phyloP scores from a whole-genome alignment of 2,329 filamentous ascomycete species.

The Dothideomycetidae sp. region DNA sequence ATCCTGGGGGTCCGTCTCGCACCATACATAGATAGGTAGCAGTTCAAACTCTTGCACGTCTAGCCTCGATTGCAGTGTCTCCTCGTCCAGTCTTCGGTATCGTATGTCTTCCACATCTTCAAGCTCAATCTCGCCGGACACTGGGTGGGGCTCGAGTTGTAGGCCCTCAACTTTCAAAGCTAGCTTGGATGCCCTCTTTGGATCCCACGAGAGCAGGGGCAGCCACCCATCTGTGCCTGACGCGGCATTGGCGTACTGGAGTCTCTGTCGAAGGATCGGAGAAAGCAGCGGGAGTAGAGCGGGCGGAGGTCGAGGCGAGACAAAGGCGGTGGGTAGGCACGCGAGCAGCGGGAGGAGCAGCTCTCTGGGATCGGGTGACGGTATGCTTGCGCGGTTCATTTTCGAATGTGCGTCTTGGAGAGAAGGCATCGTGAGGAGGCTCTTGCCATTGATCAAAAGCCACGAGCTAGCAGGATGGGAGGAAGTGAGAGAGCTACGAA shows the following conservation, averaged over 20 bases:
- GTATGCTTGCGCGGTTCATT: constrained; percentile 43
- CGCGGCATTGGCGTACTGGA: constrained; percentile 38
- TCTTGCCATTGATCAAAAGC: too few species aligned
- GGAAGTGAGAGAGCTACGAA: background rate
- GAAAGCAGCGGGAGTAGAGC: constrained; percentile 47
- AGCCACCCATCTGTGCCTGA: constrained; percentile 46
- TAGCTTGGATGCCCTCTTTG: constrained; percentile 42
- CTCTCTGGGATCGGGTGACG: constrained; percentile 39
- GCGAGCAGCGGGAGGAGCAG: constrained; percentile 49
- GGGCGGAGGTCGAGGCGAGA: constrained; percentile 44
- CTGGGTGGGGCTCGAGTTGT: constrained; percentile 62
- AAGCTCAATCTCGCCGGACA: constrained; percentile 65
- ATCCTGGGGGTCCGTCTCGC: constrained; percentile 48
- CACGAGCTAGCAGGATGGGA: background rate
- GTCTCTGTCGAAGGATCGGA: constrained; percentile 47
- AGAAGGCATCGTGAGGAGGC: too few species aligned
- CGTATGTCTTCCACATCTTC: constrained; percentile 49
- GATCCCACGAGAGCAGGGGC: constrained; percentile 55
- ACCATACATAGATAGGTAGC: constrained; percentile 54
- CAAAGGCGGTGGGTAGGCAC: constrained; percentile 47
- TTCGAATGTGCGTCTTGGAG: too few species aligned
- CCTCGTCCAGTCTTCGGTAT: constrained; percentile 56
- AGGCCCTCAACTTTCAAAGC: constrained; percentile 48
- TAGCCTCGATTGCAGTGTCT: constrained; percentile 58
- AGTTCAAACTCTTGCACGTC: constrained; percentile 48